These are phyloP conservation scores for Xylaria bambusicola DNA, from an alignment of 495 filamentous ascomycete species.

Conservation along the genomic window DNA sequence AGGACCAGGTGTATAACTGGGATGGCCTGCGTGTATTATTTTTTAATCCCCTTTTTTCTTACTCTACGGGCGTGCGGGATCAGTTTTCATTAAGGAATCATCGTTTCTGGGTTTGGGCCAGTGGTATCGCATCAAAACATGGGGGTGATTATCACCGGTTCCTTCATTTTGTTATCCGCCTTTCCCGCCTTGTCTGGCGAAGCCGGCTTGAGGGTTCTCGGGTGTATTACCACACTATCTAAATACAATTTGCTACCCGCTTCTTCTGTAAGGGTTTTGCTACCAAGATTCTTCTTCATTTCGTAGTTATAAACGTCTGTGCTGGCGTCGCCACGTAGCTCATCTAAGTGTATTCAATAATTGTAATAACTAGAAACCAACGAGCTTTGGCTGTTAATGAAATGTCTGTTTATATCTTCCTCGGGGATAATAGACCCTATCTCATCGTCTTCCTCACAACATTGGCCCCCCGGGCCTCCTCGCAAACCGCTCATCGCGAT, in stretches of 20 bases:
- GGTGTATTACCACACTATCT: conserved; percentile 23
- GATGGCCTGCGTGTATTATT: conserved; percentile 13
- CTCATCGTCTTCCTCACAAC: conserved; percentile 36
- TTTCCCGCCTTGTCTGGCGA: conserved; percentile 18
- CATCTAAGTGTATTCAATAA: too few species aligned
- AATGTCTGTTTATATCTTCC: too few species aligned
- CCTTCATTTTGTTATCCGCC: conserved; percentile 22
- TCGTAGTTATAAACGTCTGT: too few species aligned
- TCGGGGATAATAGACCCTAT: too few species aligned
- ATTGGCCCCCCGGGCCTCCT: conserved; percentile 36
- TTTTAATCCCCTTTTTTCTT: conserved; percentile 17
- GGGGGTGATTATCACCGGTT: neutral
- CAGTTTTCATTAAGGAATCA: neutral
- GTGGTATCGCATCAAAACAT: too few species aligned
- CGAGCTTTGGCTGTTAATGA: too few species aligned
- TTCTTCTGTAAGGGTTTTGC: too few species aligned
- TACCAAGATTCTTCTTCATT: too few species aligned
- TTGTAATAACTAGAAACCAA: too few species aligned
- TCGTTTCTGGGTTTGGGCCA: neutral
- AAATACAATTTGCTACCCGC: too few species aligned
- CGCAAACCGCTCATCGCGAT: conserved; percentile 36
- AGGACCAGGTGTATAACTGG: conserved; percentile 7
- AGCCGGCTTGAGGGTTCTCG: conserved; percentile 1
- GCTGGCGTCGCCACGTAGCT: too few species aligned
- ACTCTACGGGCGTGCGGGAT: neutral